Conservation (phyloP, 257 asterid genomes). For the Avicennia marina region DNA sequence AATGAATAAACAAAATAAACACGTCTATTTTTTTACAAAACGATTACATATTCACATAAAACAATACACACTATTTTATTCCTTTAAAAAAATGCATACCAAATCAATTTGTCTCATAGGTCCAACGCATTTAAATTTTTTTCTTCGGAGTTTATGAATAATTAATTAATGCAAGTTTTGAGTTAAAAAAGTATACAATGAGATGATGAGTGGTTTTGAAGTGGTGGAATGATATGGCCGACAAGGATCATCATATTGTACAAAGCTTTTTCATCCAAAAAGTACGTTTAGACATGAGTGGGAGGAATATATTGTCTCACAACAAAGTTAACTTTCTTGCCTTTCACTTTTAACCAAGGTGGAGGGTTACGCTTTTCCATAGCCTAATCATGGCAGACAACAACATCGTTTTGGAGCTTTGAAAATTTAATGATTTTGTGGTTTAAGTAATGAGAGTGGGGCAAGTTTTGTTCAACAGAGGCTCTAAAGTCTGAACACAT, state of each 20-base stretch:
- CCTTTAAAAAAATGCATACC: no score
- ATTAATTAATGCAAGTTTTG: not conserved
- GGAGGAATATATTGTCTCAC: constrained; percentile 7
- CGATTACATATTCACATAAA: no score
- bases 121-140: no score
- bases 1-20: no score
- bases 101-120: no score
- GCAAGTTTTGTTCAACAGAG: no score
- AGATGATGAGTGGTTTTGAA: constrained; percentile 16
- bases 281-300: constrained; percentile 28
- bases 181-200: not conserved
- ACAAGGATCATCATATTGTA: constrained; percentile 52
- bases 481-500: no score
- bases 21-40: no score
- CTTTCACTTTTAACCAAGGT: constrained; percentile 14
- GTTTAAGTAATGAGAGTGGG: not conserved
- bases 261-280: constrained; percentile 27
- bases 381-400: constrained; percentile 49
- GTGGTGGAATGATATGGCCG: constrained; percentile 42
- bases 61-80: no score
- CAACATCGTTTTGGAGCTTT: constrained; percentile 37
- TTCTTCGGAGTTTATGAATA: no score
- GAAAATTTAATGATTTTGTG: constrained; percentile 21
- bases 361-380: constrained; percentile 26
- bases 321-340: constrained; percentile 8